Percentiles rank a stretch among this genome's conserved stretches.
These are phyloP conservation scores for Botrytis medusae DNA, from an alignment of 2,329 filamentous ascomycete genomes.

Conservation along the genomic window DNA sequence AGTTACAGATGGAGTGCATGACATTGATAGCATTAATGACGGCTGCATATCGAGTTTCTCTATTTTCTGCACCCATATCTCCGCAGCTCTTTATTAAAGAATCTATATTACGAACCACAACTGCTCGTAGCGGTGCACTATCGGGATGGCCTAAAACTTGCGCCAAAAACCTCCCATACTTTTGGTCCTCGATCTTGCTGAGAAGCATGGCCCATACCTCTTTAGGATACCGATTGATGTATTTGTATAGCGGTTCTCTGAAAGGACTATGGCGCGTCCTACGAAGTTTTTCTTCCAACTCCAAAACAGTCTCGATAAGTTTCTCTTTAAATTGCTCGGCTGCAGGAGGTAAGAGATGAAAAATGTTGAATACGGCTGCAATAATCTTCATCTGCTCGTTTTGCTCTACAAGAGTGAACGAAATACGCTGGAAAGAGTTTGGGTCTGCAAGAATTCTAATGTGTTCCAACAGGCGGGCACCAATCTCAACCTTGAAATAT, in stretches of 20 bases:
- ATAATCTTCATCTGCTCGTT: conserved; percentile 92
- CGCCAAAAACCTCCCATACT: conserved; percentile 86
- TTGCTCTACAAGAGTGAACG: conserved; percentile 93
- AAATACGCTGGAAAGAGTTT: conserved; percentile 78
- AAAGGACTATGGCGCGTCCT: conserved; percentile 91
- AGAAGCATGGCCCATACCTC: conserved; percentile 82
- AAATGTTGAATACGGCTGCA: conserved; percentile 92
- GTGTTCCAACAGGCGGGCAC: conserved; percentile 87
- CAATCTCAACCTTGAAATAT: conserved; percentile 99
- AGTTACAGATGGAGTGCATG: conserved; percentile 73
- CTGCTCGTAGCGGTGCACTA: conserved; percentile 72
- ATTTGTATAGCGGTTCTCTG: conserved; percentile 84
- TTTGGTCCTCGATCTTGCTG: conserved; percentile 77
- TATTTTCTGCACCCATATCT: conserved; percentile 62
- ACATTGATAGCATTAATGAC: conserved; percentile 87
- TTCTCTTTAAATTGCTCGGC: conserved; percentile 89
- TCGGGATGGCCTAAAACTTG: conserved; percentile 78
- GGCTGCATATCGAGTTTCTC: conserved; percentile 66
- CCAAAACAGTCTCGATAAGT: conserved; percentile 85
- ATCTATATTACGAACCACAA: conserved; percentile 71
- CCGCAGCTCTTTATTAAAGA: conserved; percentile 67
- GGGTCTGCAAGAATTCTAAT: conserved; percentile 87
- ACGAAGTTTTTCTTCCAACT: conserved; percentile 80
- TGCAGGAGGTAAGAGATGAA: conserved; percentile 88
- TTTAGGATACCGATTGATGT: conserved; percentile 87